Percentiles rank a stretch among this genome's conserved stretches.
These are phyloP conservation scores for Fusarium sp. DNA, from an alignment of 2,329 filamentous ascomycete genomes.

Conservation along the genomic window DNA sequence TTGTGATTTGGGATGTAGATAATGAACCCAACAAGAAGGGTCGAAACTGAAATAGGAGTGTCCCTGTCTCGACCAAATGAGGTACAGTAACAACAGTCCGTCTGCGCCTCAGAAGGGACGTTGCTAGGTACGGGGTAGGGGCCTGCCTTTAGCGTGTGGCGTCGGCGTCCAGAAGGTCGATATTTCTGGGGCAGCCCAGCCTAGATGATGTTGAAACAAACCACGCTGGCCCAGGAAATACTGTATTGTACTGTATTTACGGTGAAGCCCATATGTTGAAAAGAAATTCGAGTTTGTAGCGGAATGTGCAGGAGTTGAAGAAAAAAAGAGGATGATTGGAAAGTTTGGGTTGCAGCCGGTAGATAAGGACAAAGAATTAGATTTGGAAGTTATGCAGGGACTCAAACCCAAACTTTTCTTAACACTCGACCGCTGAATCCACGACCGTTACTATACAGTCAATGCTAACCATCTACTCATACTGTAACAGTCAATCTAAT, in stretches of 20 bases:
- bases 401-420: not conserved
- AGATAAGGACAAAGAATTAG: constrained; percentile 3
- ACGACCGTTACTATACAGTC: not conserved
- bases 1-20: constrained; percentile 42
- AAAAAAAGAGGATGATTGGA: not conserved
- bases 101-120: constrained; percentile 42
- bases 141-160: constrained; percentile 35
- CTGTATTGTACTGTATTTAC: constrained; percentile 15
- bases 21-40: constrained; percentile 35
- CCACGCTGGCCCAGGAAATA: constrained; percentile 13
- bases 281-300: not conserved
- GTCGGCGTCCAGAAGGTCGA: constrained; percentile 35
- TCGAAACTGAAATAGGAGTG: constrained; percentile 43
- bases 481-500: constrained; percentile 35
- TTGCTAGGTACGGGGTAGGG: constrained; percentile 39
- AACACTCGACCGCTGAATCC: not conserved
- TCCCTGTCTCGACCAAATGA: constrained; percentile 8
- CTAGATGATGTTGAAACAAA: constrained; percentile 31
- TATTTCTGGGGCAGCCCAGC: constrained; percentile 38
- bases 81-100: constrained; percentile 24
- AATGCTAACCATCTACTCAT: constrained; percentile 16
- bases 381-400: constrained; percentile 22
- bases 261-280: not conserved
- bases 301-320: not conserved
- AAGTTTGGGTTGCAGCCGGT: not conserved